Conservation (phyloP, 805 yeast genomes). For the Candida morakotiae region DNA sequence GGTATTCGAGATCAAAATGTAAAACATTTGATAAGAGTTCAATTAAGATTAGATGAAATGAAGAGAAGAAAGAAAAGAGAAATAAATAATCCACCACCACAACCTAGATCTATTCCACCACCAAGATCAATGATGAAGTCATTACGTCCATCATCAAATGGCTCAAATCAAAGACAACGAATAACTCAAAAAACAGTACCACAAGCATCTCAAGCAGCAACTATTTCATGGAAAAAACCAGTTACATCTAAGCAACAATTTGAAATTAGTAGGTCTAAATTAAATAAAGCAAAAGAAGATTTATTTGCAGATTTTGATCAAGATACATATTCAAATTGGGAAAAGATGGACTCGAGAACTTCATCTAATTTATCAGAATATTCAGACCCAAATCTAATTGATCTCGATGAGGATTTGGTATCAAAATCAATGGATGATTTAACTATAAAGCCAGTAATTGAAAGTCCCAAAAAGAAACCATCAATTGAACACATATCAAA, state of each 20-base stretch:
- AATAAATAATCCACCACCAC: conserved; percentile 9
- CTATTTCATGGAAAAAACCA: conserved; percentile 25
- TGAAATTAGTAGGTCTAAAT: conserved; percentile 5
- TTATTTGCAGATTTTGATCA: conserved; percentile 40
- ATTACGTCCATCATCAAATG: conserved; percentile 19
- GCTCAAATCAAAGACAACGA: conserved; percentile 5
- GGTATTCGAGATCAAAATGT: conserved; percentile 40
- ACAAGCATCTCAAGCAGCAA: conserved; percentile 30
- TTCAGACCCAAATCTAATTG: conserved; percentile 6
- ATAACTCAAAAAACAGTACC: conserved; percentile 7
- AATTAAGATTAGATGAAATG: conserved; percentile 36
- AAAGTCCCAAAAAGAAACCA: background rate
- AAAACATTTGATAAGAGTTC: conserved; percentile 38
- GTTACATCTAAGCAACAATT: conserved; percentile 2
- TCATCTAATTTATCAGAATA: conserved; percentile 8
- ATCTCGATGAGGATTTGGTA: conserved; percentile 8
- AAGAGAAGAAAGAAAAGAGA: conserved; percentile 18
- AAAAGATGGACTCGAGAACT: conserved; percentile 6
- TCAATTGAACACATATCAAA: conserved; percentile 12
- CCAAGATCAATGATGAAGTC: conserved; percentile 29
- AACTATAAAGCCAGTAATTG: conserved; percentile 9
- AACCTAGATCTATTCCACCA: conserved; percentile 3
- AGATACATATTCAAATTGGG: conserved; percentile 12
- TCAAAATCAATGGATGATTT: conserved; percentile 11
- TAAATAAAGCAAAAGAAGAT: conserved; percentile 12